phyloP scores from a whole-genome alignment of 352 stramenopile genomes.

The Phytophthora pistaciae region DNA sequence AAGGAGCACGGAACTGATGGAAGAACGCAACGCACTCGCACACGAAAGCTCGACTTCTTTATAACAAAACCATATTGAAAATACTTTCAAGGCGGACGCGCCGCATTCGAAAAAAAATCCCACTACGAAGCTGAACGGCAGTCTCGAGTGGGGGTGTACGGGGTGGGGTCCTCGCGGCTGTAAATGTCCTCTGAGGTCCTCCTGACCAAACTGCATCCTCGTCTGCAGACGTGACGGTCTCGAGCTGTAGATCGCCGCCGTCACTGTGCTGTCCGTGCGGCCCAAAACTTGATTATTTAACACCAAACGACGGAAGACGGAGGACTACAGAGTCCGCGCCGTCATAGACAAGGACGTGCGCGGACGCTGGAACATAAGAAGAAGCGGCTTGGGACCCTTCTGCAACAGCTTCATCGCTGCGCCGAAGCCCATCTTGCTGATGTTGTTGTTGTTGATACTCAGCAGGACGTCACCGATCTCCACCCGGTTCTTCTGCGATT shows the following conservation, averaged over 20 bases:
- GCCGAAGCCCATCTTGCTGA: slow-evolving; percentile 91
- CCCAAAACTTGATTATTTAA: slow-evolving; percentile 39
- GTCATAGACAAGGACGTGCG: slow-evolving; percentile 46
- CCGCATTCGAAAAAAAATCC: slow-evolving; percentile 28
- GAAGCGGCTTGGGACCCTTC: slow-evolving; percentile 85
- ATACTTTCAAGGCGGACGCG: slow-evolving; percentile 36
- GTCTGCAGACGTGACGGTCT: slow-evolving; percentile 25
- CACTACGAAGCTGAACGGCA: slow-evolving; percentile 21
- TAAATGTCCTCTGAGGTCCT: slow-evolving; percentile 4
- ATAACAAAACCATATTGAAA: slow-evolving; percentile 59
- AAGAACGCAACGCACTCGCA: slow-evolving; percentile 17
- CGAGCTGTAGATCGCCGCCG: slow-evolving; percentile 15
- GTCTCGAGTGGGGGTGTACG: slow-evolving; percentile 21
- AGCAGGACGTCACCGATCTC: slow-evolving; percentile 84
- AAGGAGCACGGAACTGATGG: not conserved
- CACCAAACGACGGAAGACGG: slow-evolving; percentile 20
- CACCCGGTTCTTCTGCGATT: slow-evolving; percentile 87
- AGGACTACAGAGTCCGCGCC: slow-evolving; percentile 43
- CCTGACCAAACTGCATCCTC: slow-evolving; percentile 34
- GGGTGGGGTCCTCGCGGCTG: slow-evolving; percentile 16
- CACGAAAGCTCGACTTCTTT: slow-evolving; percentile 31
- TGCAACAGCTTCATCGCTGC: slow-evolving; percentile 88
- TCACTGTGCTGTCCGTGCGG: slow-evolving; percentile 24
- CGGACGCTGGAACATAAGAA: slow-evolving; percentile 89
- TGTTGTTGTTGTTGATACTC: slow-evolving; percentile 93